Evolutionary conservation across 805 yeast species (phyloP), one percentile per base, ranked within the genome.

Genomic region (Metschnikowia peoriensis): DNA sequence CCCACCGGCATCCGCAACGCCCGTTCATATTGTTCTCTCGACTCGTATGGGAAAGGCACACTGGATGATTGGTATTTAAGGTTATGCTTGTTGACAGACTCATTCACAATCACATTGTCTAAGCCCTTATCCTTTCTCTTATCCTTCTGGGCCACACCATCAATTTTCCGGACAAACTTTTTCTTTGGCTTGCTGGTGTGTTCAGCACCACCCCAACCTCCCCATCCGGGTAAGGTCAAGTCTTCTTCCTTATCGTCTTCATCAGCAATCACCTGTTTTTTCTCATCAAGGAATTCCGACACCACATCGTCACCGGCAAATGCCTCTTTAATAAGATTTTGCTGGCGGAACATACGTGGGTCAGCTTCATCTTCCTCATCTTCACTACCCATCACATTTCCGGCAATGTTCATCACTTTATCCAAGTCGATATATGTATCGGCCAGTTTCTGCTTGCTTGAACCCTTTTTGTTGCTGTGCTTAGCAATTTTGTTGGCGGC

Each of bases 281-380:
- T 94, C 61, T 92, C 98, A 12, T 73, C 78, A 56, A 82, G 83
- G 67, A 94, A 94, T 59, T 91, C 91, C 7, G 76, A 73, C 14
- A 89, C 88, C 39, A 93, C 97, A 66, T 94, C 94, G 71, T 94
- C 99, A 28, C 98, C 98, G 4, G 97, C 97, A 77, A 94, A 94
- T 0, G 98, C 99, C 65, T 91, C 86, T 55, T 86, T 83, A 55
- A 94, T 87, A 43, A 94, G 76, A 49, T 89, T 92, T 58, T 84
- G 83, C 64, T 91, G 96, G 60, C 83, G 82, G 74, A 91, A 89
- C 80, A 82, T 77, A 40, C 75, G 77, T 1, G 66, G 70, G 7
- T 65, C 72, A 15, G 71, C 80, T 12, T 60, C 61, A n/a, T 55
- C 64, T 14, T 61, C 67, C 35, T 65, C 71, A 39, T 60, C 65